Percentiles rank a stretch among this genome's conserved stretches.
These are phyloP conservation scores for Colletotrichum sp. DNA, from an alignment of 2,329 filamentous ascomycete species.

Conservation along the genomic window DNA sequence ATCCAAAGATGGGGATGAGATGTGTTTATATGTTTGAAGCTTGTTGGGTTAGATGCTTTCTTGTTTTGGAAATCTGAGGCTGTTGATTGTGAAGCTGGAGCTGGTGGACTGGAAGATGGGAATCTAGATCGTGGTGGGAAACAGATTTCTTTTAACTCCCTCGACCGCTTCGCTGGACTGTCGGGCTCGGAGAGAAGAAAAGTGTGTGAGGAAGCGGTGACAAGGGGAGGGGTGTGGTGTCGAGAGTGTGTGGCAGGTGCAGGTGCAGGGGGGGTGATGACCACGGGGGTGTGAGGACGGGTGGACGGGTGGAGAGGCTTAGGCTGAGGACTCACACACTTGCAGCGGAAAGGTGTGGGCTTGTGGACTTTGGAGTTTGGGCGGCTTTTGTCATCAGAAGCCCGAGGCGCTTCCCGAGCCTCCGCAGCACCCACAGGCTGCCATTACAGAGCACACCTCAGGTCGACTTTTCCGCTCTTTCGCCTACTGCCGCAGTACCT, in stretches of 20 bases:
- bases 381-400: conserved; percentile 21
- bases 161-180: conserved; percentile 7
- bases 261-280: conserved; percentile 11
- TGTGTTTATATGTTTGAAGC: not conserved
- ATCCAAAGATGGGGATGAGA: not conserved
- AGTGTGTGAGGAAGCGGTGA: conserved; percentile 17
- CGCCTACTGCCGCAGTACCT: not conserved
- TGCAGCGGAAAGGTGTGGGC: not conserved
- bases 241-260: not conserved
- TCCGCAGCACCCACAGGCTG: not conserved
- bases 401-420: conserved; percentile 17
- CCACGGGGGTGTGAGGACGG: not conserved
- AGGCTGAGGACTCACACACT: conserved; percentile 11
- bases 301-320: not conserved
- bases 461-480: not conserved
- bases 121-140: conserved; percentile 11
- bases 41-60: not conserved
- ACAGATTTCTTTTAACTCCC: conserved; percentile 19
- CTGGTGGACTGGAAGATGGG: not conserved
- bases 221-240: conserved; percentile 2
- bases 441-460: not conserved
- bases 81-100: conserved; percentile 3
- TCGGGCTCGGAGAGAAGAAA: conserved; percentile 23
- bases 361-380: conserved; percentile 10
- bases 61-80: conserved; percentile 13